These are phyloP conservation scores for Cyclotella baltica DNA, from an alignment of 108 stramenopile genomes.

Conservation along the genomic window DNA sequence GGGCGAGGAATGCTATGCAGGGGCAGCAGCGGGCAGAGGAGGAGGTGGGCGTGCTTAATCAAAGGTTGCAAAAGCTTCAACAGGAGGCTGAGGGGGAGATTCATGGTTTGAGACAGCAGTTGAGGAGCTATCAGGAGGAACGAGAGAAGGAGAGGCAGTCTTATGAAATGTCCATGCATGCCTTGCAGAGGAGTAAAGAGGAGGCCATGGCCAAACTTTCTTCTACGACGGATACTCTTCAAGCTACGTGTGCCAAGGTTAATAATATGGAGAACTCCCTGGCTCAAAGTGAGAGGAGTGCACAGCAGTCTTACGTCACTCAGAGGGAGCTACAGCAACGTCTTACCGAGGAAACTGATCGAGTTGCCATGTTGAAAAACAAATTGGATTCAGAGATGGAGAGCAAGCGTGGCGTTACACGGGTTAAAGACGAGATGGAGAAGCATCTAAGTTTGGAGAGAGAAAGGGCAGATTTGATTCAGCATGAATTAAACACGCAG, in stretches of 20 bases:
- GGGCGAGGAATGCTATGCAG: neutral
- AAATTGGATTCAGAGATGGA: conserved; percentile 23
- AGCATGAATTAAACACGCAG: conserved; percentile 29
- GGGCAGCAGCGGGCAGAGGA: neutral
- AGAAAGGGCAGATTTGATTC: conserved; percentile 35
- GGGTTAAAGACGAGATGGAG: conserved; percentile 30
- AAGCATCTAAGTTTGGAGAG: conserved; percentile 34
- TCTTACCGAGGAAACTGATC: conserved; percentile 20
- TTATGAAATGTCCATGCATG: neutral
- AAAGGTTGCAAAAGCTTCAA: neutral
- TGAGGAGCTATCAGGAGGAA: neutral
- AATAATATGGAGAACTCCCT: conserved; percentile 19
- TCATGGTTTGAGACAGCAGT: neutral
- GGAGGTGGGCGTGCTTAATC: neutral
- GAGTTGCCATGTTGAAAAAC: conserved; percentile 29
- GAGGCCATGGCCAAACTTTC: conserved; percentile 17
- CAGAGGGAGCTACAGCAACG: conserved; percentile 30
- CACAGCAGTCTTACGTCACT: conserved; percentile 1
- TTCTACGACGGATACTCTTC: conserved; percentile 33
- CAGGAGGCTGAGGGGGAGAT: neutral
- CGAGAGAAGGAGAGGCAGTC: neutral
- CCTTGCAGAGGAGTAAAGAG: neutral
- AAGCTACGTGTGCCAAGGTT: conserved; percentile 8
- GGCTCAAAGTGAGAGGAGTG: conserved; percentile 9
- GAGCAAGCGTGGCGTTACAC: conserved; percentile 8